Evolutionary conservation across 345 rosid species (phyloP).

Genomic region (Tarenaya hassleriana): DNA sequence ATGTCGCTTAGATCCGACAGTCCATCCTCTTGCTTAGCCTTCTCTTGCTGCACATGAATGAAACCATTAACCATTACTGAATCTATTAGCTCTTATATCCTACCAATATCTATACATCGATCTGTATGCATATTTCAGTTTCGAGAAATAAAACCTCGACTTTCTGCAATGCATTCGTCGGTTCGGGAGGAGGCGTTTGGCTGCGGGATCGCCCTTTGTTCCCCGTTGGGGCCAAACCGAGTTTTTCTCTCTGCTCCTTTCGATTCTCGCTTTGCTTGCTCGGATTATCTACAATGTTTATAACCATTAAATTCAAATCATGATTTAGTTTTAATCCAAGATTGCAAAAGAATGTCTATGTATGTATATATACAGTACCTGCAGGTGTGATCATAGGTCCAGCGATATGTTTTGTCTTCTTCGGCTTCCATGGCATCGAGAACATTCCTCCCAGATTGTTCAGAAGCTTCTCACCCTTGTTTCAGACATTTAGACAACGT

Average conservation of each 20-base stretch:
- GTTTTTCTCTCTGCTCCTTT: constrained; percentile 74
- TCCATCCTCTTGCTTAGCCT: constrained; percentile 79
- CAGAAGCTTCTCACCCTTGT: constrained; percentile 98
- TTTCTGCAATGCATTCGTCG: constrained; percentile 61
- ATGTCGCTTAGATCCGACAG: constrained; percentile 72
- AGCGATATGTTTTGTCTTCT: constrained; percentile 56
- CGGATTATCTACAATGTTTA: constrained; percentile 73
- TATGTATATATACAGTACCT: too few relatives aligned
- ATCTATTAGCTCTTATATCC: too few relatives aligned
- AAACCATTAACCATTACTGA: too few relatives aligned
- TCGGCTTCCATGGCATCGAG: constrained; percentile 90
- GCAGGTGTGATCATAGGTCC: too few relatives aligned
- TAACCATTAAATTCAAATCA: too few relatives aligned
- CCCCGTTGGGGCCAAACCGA: constrained; percentile 65
- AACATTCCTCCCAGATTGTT: constrained; percentile 94
- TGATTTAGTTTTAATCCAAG: too few relatives aligned
- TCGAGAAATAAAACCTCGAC: constrained; percentile 55
- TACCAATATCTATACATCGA: too few relatives aligned
- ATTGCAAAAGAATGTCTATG: too few relatives aligned
- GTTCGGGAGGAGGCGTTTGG: constrained; percentile 41
- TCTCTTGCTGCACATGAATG: constrained; percentile 47
- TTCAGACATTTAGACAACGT: too few relatives aligned
- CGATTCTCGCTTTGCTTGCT: constrained; percentile 51
- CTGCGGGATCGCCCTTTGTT: constrained; percentile 39
- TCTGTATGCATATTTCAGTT: too few relatives aligned